Evolutionary conservation across 345 rosid genomes (phyloP).

Genomic region (Garcia nutans): DNA sequence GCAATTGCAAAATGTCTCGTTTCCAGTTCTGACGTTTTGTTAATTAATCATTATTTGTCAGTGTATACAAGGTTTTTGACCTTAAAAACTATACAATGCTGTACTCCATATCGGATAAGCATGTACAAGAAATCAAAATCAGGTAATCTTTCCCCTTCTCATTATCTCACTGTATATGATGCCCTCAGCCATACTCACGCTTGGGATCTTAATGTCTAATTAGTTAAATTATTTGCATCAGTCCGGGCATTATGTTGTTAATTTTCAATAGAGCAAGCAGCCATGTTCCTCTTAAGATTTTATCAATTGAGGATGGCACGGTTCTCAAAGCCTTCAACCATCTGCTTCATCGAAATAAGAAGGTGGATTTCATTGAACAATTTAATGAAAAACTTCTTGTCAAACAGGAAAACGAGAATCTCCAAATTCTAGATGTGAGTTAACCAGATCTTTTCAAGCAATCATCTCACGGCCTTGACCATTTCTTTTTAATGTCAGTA

Average conservation of each 20-base stretch:
- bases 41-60: constrained; percentile 32
- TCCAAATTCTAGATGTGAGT: constrained; percentile 94
- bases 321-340: constrained; percentile 89
- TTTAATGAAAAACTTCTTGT: constrained; percentile 99
- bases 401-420: constrained; percentile 96
- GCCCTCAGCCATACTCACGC: too few species aligned
- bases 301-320: constrained; percentile 96
- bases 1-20: constrained; percentile 18
- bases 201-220: constrained; percentile 5
- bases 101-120: constrained; percentile 81
- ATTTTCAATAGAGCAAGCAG: constrained; percentile 74
- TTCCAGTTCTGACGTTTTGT: constrained; percentile 5
- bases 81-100: constrained; percentile 87
- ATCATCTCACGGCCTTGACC: constrained; percentile 7
- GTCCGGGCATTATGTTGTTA: constrained; percentile 97
- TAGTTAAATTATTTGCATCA: constrained; percentile 29
- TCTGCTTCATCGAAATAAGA: constrained; percentile 89
- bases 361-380: constrained; percentile 97
- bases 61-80: constrained; percentile 96
- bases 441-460: not conserved
- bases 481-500: not conserved
- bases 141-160: constrained; percentile 46
- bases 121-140: constrained; percentile 95
- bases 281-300: constrained; percentile 80
- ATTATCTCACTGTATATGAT: not conserved